Base-by-base conservation (phyloP, 345 rosid genomes). In the Nephelium lappaceum region DNA sequence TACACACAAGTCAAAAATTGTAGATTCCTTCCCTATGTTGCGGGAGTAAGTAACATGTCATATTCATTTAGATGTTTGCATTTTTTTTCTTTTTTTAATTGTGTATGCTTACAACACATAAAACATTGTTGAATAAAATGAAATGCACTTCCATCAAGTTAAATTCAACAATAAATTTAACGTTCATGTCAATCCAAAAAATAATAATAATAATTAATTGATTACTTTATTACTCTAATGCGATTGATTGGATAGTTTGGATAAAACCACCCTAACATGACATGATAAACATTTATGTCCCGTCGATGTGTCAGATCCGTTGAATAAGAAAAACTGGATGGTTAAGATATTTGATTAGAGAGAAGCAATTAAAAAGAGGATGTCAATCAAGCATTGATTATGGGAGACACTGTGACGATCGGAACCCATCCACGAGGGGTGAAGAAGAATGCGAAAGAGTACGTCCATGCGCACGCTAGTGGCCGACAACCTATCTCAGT, bases 401-500 rank as follows among this genome's bases (percentile, higher is more conserved):
- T 53, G 81, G 86, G 83, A 79, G 85, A 81, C 86, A 75, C 71
- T 12, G 78, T 49, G 64, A 53, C 31, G 61, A 63, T 64, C 47
- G 10, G 6, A 64, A 23, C 69, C 6, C 25, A 39, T 19, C 19
- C 19, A 31, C 36, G 19, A 65, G 49, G 18, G 78, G 21, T 31
- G 78, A 64, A 65, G 78, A 64, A 65, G 71, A 25, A 65, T 31
- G 71, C 38, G 21, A 60, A 9, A 8, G 27, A 65, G 62, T 14
- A 70, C 62, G 61, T 75, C 67, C 77, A 69, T 75, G 84, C 77
- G 83, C 78, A 74, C 43, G 25, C 19, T 23, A 71, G 73, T 83
- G 86, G 86, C 86, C 77, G 83, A 83, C 88, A 86, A 25, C 47
- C 75, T 53, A 73, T 83, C 80, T 70, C 72, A 23, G 58, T 81